A percentile compares a stretch with the other conserved stretches of the same genome.
Evolutionary conservation across 495 filamentous ascomycete genomes (phyloP).

Genomic region (Lophiostoma macrostomum): DNA sequence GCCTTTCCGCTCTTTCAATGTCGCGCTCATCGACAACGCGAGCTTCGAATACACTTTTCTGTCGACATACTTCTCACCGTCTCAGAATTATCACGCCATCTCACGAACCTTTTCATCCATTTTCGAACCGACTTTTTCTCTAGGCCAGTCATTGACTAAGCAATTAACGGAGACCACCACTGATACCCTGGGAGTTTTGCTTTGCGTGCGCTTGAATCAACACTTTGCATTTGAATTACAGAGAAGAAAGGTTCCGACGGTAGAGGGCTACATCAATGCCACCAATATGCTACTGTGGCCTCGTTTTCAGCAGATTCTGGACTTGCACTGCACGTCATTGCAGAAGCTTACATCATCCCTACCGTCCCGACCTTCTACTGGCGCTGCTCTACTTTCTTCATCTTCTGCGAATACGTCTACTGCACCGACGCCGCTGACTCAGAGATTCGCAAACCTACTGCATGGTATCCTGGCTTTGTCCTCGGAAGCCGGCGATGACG

Average conservation of each 20-base stretch:
- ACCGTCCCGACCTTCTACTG: constrained; percentile 49
- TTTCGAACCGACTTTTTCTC: constrained; percentile 76
- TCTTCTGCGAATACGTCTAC: constrained; percentile 65
- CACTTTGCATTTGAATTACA: constrained; percentile 90
- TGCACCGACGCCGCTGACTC: constrained; percentile 86
- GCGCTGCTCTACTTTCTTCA: constrained; percentile 57
- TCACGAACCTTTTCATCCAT: constrained; percentile 71
- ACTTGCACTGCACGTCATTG: constrained; percentile 84
- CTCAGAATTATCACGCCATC: constrained; percentile 54
- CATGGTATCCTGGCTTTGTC: constrained; percentile 80
- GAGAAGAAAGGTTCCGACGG: constrained; percentile 80
- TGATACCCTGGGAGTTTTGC: constrained; percentile 80
- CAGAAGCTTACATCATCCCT: constrained; percentile 56
- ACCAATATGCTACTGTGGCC: constrained; percentile 97
- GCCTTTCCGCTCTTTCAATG: constrained; percentile 90
- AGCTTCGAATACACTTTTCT: constrained; percentile 95
- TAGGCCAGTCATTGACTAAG: constrained; percentile 75
- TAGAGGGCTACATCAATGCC: constrained; percentile 88
- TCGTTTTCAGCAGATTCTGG: constrained; percentile 88
- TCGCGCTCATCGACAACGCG: constrained; percentile 88
- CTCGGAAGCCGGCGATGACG: constrained; percentile 84
- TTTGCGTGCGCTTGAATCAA: constrained; percentile 92
- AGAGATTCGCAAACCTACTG: constrained; percentile 86
- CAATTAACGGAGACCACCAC: constrained; percentile 69
- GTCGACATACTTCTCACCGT: constrained; percentile 76